Percentiles rank a stretch among this genome's conserved stretches.
Evolutionary conservation across 2,329 filamentous ascomycete species (phyloP).

Genomic region (Acrocalymma vagum): DNA sequence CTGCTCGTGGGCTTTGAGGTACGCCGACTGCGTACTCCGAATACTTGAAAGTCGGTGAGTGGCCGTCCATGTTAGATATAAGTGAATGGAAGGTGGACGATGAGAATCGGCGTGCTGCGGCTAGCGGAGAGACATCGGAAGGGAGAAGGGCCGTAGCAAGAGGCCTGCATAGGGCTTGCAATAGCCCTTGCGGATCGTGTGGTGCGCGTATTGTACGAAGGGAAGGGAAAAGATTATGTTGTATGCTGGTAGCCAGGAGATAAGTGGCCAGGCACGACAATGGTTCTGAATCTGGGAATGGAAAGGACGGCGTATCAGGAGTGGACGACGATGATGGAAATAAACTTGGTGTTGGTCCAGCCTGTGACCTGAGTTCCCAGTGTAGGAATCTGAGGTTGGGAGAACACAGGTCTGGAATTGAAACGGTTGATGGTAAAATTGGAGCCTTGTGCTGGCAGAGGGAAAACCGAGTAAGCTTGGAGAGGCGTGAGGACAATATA

Average conservation of each 20-base stretch:
- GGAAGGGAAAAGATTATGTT: constrained; percentile 67
- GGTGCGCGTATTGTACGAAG: constrained; percentile 70
- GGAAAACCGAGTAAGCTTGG: constrained; percentile 58
- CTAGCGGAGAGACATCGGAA: constrained; percentile 29
- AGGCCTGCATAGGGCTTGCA: constrained; percentile 75
- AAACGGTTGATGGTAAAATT: constrained; percentile 50
- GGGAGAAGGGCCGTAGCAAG: constrained; percentile 63
- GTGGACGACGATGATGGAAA: constrained; percentile 8
- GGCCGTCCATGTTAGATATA: constrained; percentile 4
- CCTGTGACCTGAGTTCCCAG: constrained; percentile 63
- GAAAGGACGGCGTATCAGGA: constrained; percentile 16
- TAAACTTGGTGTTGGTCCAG: constrained; percentile 22
- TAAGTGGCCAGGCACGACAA: constrained; percentile 64
- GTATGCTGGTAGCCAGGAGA: constrained; percentile 71
- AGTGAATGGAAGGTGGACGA: constrained; percentile 1
- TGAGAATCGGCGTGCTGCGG: constrained; percentile 11
- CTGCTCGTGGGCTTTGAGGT: constrained; percentile 20
- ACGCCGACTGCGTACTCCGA: constrained; percentile 1
- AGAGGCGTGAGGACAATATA: constrained; percentile 56
- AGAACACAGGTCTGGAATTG: constrained; percentile 59
- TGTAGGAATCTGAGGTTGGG: constrained; percentile 61
- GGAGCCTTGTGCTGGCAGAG: constrained; percentile 62
- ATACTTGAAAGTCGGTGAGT: not conserved
- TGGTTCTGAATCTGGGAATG: constrained; percentile 45
- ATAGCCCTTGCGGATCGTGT: constrained; percentile 72